These are phyloP conservation scores for Albugo laibachii DNA, from an alignment of 352 stramenopile species.

Conservation along the genomic window DNA sequence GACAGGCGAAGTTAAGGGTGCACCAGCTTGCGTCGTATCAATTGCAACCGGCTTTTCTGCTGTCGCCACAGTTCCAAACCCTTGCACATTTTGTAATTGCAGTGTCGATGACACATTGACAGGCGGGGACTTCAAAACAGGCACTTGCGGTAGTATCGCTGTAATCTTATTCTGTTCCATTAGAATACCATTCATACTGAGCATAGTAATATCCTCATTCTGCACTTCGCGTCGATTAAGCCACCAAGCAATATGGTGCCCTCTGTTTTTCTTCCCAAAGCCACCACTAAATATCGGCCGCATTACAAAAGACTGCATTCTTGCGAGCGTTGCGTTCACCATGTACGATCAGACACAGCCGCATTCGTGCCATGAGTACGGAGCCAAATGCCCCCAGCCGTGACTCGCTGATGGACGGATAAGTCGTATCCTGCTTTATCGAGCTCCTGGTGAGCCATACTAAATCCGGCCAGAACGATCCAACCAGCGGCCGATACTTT, in stretches of 20 bases:
- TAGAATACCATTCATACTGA: too few species aligned
- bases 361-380: constrained; percentile 27
- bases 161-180: too few species aligned
- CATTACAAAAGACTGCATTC: constrained; percentile 22
- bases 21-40: too few species aligned
- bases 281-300: constrained; percentile 28
- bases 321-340: constrained; percentile 15
- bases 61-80: too few species aligned
- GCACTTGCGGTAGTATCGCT: too few species aligned
- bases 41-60: too few species aligned
- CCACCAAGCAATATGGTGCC: constrained; percentile 27
- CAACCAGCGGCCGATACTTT: constrained; percentile 11
- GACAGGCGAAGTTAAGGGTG: too few species aligned
- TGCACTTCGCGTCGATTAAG: constrained; percentile 21
- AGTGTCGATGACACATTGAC: too few species aligned
- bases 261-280: constrained; percentile 18
- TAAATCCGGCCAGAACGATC: constrained; percentile 8
- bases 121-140: too few species aligned
- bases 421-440: constrained; percentile 13
- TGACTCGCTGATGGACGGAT: constrained; percentile 7
- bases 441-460: constrained; percentile 16
- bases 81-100: too few species aligned
- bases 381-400: constrained; percentile 14
- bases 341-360: constrained; percentile 18
- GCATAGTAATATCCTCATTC: constrained; percentile 2